Evolutionary conservation across 2,329 filamentous ascomycete genomes (phyloP).

Genomic region (Orbilia javanica): DNA sequence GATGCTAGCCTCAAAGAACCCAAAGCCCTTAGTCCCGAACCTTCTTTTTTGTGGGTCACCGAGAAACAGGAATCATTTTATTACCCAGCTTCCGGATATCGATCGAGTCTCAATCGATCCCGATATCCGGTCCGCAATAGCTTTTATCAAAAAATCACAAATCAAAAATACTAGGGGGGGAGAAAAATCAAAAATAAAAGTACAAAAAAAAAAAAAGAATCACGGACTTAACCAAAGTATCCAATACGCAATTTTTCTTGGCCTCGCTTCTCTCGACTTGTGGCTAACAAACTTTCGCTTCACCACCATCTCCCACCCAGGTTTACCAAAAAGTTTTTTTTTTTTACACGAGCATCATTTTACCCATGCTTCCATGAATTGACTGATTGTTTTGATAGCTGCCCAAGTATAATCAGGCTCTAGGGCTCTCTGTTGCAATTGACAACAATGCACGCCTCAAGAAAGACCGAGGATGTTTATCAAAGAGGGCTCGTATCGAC

Average conservation of each 20-base stretch:
- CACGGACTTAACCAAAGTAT: neutral
- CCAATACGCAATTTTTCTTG: neutral
- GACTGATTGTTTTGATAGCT: slow-evolving; percentile 5
- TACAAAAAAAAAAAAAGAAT: too few relatives aligned
- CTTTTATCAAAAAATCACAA: neutral
- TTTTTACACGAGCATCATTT: neutral
- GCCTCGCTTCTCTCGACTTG: neutral
- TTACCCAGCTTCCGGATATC: neutral
- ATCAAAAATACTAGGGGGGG: too few relatives aligned
- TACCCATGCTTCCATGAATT: neutral
- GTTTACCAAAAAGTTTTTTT: too few relatives aligned
- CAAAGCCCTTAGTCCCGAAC: neutral
- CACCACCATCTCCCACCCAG: too few relatives aligned
- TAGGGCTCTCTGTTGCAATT: slow-evolving; percentile 2
- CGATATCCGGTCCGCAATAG: neutral
- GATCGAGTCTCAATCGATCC: too few relatives aligned
- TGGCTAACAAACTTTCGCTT: too few relatives aligned
- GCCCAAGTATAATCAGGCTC: neutral
- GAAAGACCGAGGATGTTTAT: slow-evolving; percentile 1
- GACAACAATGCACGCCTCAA: slow-evolving; percentile 16
- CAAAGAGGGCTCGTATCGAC: neutral
- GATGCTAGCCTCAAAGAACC: neutral
- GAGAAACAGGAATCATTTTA: neutral
- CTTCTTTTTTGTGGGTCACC: neutral
- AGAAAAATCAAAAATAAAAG: too few relatives aligned